Evolutionary conservation across 176 grass and related monocot species (phyloP).

Genomic region (Pharus latifolius): DNA sequence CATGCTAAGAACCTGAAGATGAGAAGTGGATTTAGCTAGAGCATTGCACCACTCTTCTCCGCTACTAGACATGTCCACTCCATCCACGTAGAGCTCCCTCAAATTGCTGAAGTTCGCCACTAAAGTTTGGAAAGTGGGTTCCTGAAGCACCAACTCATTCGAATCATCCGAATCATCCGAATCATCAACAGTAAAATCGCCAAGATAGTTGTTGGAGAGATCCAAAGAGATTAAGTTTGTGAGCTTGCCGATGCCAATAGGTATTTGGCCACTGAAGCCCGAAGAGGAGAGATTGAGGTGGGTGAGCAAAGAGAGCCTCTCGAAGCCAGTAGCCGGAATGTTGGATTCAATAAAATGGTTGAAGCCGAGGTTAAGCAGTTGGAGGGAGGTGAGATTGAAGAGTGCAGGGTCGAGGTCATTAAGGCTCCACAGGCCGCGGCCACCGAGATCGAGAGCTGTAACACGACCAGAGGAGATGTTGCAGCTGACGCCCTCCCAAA

Average conservation of each 20-base stretch:
- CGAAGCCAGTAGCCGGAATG: slow-evolving; percentile 1
- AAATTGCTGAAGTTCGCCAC: slow-evolving; percentile 19
- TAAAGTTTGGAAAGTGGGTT: neutral
- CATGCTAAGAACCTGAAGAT: slow-evolving; percentile 29
- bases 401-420: neutral
- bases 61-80: neutral
- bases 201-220: slow-evolving; percentile 7
- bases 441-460: slow-evolving; percentile 3
- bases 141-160: neutral
- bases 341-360: neutral
- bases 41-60: neutral
- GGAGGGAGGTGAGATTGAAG: slow-evolving; percentile 27
- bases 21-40: neutral
- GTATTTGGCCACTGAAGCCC: slow-evolving; percentile 12
- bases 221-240: slow-evolving; percentile 36
- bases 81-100: slow-evolving; percentile 11
- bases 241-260: slow-evolving; percentile 30
- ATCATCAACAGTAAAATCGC: no score
- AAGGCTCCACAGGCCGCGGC: neutral
- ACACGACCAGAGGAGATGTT: neutral
- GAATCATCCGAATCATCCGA: neutral
- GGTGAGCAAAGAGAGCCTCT: slow-evolving; percentile 14
- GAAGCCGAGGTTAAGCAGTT: slow-evolving; percentile 9
- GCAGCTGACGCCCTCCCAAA: slow-evolving; percentile 20
- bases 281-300: slow-evolving; percentile 36